phyloP scores from a whole-genome alignment of 2,329 filamentous ascomycete genomes.

The Albophoma yamanashiensis region DNA sequence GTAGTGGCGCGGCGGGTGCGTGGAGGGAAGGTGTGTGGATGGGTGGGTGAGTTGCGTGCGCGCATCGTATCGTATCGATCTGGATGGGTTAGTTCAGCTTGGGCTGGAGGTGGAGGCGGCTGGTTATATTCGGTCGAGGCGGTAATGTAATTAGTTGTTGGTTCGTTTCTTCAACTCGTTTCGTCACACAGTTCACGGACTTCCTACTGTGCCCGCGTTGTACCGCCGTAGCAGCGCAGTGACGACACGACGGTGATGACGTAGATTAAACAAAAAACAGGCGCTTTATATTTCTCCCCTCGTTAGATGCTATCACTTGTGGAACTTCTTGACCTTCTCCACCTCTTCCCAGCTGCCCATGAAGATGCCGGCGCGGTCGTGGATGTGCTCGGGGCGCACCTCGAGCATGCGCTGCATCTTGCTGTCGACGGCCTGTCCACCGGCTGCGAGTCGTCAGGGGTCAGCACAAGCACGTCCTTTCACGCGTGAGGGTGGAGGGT shows the following conservation, averaged over 20 bases:
- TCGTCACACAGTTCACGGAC: background rate
- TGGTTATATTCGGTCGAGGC: background rate
- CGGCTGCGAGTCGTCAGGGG: slow-evolving; percentile 49
- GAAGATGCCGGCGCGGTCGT: slow-evolving; percentile 93
- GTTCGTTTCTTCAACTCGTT: background rate
- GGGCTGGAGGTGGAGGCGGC: background rate
- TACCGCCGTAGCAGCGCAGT: background rate
- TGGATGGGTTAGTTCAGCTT: background rate
- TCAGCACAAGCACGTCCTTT: background rate
- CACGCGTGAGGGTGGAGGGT: background rate
- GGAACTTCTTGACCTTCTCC: slow-evolving; percentile 83
- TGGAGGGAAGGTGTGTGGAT: too few relatives aligned
- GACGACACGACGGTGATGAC: background rate
- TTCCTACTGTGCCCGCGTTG: background rate
- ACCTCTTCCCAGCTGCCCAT: slow-evolving; percentile 91
- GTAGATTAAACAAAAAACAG: background rate
- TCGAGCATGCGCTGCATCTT: slow-evolving; percentile 86
- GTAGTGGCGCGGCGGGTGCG: background rate
- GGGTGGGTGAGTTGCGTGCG: slow-evolving; percentile 17
- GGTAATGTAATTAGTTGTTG: background rate
- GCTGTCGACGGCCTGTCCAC: slow-evolving; percentile 84
- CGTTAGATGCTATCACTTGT: slow-evolving; percentile 33
- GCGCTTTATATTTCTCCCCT: background rate
- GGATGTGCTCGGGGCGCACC: slow-evolving; percentile 82
- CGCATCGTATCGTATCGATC: too few relatives aligned